Evolutionary conservation across 305 asterid genomes (phyloP).

Genomic region (Coffea humblotiana): DNA sequence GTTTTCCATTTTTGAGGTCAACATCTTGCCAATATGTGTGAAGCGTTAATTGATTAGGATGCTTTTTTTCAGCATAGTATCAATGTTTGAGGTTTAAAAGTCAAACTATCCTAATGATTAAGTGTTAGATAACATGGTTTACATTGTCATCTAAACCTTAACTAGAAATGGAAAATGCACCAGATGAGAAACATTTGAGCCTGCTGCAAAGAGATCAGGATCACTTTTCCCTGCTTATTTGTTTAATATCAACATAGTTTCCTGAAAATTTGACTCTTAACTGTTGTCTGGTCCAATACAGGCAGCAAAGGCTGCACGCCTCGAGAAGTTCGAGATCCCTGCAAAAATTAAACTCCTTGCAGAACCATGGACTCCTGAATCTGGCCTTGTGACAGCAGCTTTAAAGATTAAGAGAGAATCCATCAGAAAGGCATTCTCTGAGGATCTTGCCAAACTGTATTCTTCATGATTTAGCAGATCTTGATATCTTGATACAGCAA

Average conservation of each 20-base stretch:
- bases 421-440: slow-evolving; percentile 40
- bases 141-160: neutral
- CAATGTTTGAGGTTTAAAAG: neutral
- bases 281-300: neutral
- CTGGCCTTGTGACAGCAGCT: slow-evolving; percentile 56
- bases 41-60: neutral
- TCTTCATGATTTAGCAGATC: slow-evolving; percentile 21
- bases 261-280: neutral
- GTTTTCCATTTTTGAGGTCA: neutral
- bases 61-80: neutral
- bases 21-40: neutral
- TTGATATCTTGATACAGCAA: slow-evolving; percentile 6
- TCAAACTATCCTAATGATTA: neutral
- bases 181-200: neutral
- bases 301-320: slow-evolving; percentile 47
- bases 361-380: slow-evolving; percentile 56
- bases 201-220: neutral
- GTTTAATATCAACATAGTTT: neutral
- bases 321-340: slow-evolving; percentile 52
- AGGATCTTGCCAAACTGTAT: slow-evolving; percentile 40
- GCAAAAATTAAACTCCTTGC: slow-evolving; percentile 42
- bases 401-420: slow-evolving; percentile 52
- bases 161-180: too few species aligned
- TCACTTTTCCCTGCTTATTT: neutral
- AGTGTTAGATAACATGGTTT: neutral